Conservation (phyloP, 164 flowering plant genomes). For the Tinospora cordifolia region DNA sequence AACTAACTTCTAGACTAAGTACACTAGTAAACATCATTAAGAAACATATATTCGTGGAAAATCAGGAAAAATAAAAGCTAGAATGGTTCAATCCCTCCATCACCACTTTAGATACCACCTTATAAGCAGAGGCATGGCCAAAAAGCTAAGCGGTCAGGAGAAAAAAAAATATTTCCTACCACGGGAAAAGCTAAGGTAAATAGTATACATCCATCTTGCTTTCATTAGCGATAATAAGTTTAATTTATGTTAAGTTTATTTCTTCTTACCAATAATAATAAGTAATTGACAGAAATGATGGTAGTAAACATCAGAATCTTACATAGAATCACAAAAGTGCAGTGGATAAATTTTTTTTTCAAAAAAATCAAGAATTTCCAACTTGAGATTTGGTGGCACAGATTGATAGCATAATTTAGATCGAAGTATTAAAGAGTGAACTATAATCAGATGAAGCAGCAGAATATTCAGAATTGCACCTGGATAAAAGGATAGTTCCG, state of each 20-base stretch:
- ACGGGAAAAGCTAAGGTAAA: background rate
- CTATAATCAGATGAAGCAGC: background rate
- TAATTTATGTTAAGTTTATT: no score
- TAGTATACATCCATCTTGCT: background rate
- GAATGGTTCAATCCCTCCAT: no score
- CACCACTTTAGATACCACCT: no score
- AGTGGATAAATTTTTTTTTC: background rate
- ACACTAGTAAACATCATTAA: no score
- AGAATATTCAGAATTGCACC: conserved; percentile 26
- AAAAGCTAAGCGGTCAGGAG: background rate
- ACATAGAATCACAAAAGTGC: background rate
- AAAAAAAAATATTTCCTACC: background rate
- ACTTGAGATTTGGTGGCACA: background rate
- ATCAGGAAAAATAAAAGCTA: no score
- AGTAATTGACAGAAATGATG: background rate
- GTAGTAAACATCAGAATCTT: background rate
- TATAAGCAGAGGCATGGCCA: no score
- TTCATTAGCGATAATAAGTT: background rate
- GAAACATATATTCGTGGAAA: no score
- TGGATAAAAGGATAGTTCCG: conserved; percentile 49
- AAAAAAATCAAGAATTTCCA: background rate
- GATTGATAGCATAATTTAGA: background rate
- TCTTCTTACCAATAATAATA: background rate
- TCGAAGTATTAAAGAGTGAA: no score
- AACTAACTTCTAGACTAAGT: no score